Evolutionary conservation across 2,329 filamentous ascomycete species (phyloP).

Genomic region (Xenoacremonium recifei): DNA sequence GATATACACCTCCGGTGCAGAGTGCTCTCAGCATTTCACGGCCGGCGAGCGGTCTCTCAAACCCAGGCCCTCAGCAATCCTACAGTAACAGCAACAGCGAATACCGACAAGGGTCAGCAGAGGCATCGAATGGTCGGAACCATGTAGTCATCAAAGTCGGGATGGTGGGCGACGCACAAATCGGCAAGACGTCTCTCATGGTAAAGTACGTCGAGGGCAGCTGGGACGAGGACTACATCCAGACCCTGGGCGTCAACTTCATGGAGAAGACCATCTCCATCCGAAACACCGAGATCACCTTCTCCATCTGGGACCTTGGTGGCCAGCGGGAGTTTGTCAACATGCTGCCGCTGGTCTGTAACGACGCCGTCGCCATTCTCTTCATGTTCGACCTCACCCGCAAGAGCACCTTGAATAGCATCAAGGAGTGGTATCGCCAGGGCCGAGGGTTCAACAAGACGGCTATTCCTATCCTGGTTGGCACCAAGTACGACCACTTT

Average conservation of each 20-base stretch:
- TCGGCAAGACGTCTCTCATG: slow-evolving; percentile 98
- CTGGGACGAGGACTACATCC: slow-evolving; percentile 99
- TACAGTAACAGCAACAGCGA: no score
- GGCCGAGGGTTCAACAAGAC: slow-evolving; percentile 99
- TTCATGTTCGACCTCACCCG: slow-evolving; percentile 99
- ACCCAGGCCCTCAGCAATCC: slow-evolving; percentile 33
- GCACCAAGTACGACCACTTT: slow-evolving; percentile 99
- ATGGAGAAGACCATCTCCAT: slow-evolving; percentile 99
- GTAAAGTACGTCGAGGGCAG: slow-evolving; percentile 99
- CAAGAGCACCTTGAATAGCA: slow-evolving; percentile 97
- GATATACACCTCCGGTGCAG: slow-evolving; percentile 48
- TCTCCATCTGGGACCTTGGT: slow-evolving; percentile 98
- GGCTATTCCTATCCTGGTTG: slow-evolving; percentile 95
- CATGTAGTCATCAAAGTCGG: slow-evolving; percentile 98
- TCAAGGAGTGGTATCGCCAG: slow-evolving; percentile 99
- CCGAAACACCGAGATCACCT: slow-evolving; percentile 98
- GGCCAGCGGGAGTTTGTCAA: slow-evolving; percentile 99
- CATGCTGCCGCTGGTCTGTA: slow-evolving; percentile 99
- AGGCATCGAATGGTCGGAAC: slow-evolving; percentile 52
- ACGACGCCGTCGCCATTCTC: slow-evolving; percentile 95
- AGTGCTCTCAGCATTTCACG: slow-evolving; percentile 48
- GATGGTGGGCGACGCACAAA: slow-evolving; percentile 99
- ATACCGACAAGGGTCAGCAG: slow-evolving; percentile 40
- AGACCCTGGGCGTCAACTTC: slow-evolving; percentile 97
- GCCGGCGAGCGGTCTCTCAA: slow-evolving; percentile 55